Conservation (phyloP, 164 flowering plant species). For the Stephania japonica region DNA sequence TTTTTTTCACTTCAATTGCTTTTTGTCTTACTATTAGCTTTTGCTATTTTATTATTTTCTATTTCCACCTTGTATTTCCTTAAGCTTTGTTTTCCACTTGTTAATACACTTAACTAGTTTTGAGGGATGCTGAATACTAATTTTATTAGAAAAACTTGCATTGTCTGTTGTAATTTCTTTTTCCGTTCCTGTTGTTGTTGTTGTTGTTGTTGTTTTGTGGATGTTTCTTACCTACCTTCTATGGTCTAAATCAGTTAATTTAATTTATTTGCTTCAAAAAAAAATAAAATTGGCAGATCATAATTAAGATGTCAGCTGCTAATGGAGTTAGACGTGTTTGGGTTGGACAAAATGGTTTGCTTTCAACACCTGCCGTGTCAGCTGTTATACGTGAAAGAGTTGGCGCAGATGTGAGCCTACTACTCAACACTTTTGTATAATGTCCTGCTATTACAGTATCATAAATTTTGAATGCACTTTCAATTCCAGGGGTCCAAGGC, state of each 20-base stretch:
- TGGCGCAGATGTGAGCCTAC: constrained; percentile 66
- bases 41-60: not conserved
- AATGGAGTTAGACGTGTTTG: constrained; percentile 94
- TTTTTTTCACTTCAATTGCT: not conserved
- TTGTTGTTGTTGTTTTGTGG: not conserved
- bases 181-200: too few relatives aligned
- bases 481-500: constrained; percentile 75
- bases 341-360: constrained; percentile 85
- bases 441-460: not conserved
- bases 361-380: constrained; percentile 98
- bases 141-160: not conserved
- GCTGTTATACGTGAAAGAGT: constrained; percentile 91
- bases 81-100: too few relatives aligned
- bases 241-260: not conserved
- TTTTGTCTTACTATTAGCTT: not conserved
- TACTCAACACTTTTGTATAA: not conserved
- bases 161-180: not conserved
- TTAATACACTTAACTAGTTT: too few relatives aligned
- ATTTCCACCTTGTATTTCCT: too few relatives aligned
- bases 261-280: not conserved
- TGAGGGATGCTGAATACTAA: too few relatives aligned
- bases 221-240: not conserved
- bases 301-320: constrained; percentile 91
- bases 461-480: not conserved
- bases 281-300: constrained; percentile 57